phyloP scores from a whole-genome alignment of 192 early-diverging fungal genomes.

The Jimgerdemannia lactiflua region DNA sequence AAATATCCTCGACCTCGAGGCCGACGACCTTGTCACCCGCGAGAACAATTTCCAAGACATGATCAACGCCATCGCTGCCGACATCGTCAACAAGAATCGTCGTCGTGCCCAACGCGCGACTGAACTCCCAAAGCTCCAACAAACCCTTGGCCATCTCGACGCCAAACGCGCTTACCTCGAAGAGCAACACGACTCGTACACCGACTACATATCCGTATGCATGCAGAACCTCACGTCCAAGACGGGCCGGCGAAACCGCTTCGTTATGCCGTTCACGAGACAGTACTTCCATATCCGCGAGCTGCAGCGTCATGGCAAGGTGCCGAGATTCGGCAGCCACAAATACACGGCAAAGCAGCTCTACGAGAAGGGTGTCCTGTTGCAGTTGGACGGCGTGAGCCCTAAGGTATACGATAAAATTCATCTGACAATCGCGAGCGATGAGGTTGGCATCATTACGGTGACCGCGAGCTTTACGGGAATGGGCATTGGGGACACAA shows the following conservation, averaged over 20 bases:
- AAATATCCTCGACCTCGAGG: conserved; percentile 81
- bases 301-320: conserved; percentile 78
- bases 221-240: conserved; percentile 83
- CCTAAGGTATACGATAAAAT: conserved; percentile 89
- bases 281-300: conserved; percentile 95
- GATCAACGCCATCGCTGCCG: conserved; percentile 88
- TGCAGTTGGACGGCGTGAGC: conserved; percentile 78
- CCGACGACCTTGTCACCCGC: conserved; percentile 63
- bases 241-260: conserved; percentile 59
- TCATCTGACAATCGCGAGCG: conserved; percentile 87
- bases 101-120: conserved; percentile 70
- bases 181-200: conserved; percentile 86
- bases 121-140: conserved; percentile 73
- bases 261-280: conserved; percentile 83
- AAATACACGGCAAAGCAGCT: conserved; percentile 96
- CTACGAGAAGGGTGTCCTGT: conserved; percentile 89
- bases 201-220: conserved; percentile 88
- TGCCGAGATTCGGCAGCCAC: conserved; percentile 96
- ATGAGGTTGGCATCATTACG: conserved; percentile 87
- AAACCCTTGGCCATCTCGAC: conserved; percentile 80
- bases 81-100: conserved; percentile 90
- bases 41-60: conserved; percentile 89
- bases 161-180: conserved; percentile 84
- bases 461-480: conserved; percentile 83
- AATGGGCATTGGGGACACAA: conserved; percentile 57